Base-by-base conservation (phyloP, 352 stramenopile genomes). In the Pythium pyrilobum region DNA sequence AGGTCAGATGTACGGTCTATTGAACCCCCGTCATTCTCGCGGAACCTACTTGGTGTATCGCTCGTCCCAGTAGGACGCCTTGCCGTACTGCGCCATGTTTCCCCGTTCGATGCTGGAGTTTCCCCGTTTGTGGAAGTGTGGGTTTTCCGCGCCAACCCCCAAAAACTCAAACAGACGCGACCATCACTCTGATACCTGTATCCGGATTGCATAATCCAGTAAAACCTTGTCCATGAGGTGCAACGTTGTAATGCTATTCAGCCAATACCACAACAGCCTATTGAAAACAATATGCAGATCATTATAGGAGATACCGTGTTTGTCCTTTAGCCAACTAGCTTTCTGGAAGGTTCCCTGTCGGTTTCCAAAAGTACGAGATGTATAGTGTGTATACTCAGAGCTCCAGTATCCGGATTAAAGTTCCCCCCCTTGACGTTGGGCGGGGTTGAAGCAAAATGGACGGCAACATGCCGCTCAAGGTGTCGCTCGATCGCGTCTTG, bases 11-110 rank as follows among this genome's bases (percentile, higher is more conserved):
- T n/a, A n/a, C n/a, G n/a, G n/a, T n/a, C n/a, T n/a, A n/a, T n/a
- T n/a, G n/a, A n/a, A n/a, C n/a, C n/a, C n/a, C n/a, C n/a, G n/a
- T n/a, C n/a, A n/a, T n/a, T n/a, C n/a, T n/a, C 33, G 9, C 11
- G 9, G 9, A 10, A 62, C 82, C 60, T 65, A 95, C 80, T 96
- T 97, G 59, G 89, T 97, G 81, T 97, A 97, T 47, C 91, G 81
- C 57, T 97, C 89, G 53, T 97, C 91, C 91, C 91, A 97, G 74
- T 97, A 97, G 20, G 69, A 89, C 13, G 87, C 86, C 65, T 97
- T 97, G 67, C 89, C 89, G 74, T 96, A 96, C 59, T 96, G 86
- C 69, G 87, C 87, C 87, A 96, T 94, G 25, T 25, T 62, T 3
- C 4, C 32, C n/a, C 25, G 29, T 46, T 52, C 12, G 18, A 29